Percentiles rank a stretch among this genome's conserved stretches.
Conservation (phyloP, 116 monocot genomes). For the Trichopus zeylanicus region DNA sequence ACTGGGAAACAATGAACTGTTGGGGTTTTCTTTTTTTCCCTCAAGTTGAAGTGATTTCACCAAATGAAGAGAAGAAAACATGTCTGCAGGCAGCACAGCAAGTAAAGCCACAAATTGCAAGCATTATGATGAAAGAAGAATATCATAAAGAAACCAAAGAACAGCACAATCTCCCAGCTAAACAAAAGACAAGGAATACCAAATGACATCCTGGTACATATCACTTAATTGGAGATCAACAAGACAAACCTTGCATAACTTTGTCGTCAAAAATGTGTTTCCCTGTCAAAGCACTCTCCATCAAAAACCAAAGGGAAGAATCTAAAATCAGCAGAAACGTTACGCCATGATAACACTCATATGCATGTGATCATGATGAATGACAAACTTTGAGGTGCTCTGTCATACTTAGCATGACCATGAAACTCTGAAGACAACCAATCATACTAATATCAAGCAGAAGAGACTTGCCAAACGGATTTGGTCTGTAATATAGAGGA, state of each 20-base stretch:
- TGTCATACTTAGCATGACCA: neutral
- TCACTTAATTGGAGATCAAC: conserved; percentile 30
- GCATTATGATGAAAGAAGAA: neutral
- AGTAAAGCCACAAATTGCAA: neutral
- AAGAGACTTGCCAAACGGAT: neutral
- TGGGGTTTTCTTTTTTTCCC: too few species aligned
- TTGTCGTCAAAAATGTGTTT: conserved; percentile 45
- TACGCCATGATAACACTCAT: conserved; percentile 14
- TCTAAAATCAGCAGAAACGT: conserved; percentile 23
- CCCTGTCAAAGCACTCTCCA: conserved; percentile 50
- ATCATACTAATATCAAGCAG: conserved; percentile 4
- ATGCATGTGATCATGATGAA: neutral
- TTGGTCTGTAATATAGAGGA: neutral
- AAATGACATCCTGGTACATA: conserved; percentile 1
- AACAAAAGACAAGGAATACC: conserved; percentile 3
- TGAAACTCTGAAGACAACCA: neutral
- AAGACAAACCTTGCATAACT: conserved; percentile 62
- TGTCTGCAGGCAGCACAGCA: too few species aligned
- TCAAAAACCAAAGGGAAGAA: conserved; percentile 32
- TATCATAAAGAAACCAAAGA: neutral
- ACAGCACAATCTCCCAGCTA: neutral
- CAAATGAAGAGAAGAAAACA: too few species aligned
- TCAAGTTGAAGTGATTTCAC: too few species aligned
- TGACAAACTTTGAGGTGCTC: conserved; percentile 12
- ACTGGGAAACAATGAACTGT: too few species aligned